phyloP scores from a whole-genome alignment of 2,329 filamentous ascomycete genomes.

The Colletotrichum sp. region DNA sequence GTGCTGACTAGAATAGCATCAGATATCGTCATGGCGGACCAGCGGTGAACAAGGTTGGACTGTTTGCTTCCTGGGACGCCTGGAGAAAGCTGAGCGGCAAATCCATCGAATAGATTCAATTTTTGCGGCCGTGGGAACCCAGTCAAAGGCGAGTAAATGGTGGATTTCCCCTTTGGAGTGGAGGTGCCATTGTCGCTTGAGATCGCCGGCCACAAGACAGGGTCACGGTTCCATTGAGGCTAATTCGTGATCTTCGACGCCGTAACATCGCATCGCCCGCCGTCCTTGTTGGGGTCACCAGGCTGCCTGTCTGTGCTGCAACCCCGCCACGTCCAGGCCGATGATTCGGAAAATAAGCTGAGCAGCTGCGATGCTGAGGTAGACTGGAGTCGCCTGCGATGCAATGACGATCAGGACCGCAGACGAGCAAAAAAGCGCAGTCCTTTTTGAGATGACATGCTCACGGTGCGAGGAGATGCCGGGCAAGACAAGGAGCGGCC shows the following conservation, averaged over 20 bases:
- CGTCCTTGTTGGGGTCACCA: not conserved
- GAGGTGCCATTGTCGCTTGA: not conserved
- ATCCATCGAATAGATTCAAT: not conserved
- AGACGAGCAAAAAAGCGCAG: not conserved
- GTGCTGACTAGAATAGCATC: not conserved
- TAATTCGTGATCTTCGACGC: not conserved
- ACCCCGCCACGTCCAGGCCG: not conserved
- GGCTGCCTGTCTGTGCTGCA: not conserved
- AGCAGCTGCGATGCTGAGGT: not conserved
- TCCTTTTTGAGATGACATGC: not conserved
- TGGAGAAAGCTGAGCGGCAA: not conserved
- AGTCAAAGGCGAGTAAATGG: not conserved
- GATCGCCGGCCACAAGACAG: not conserved
- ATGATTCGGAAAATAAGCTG: not conserved
- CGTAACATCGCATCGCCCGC: not conserved
- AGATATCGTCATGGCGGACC: not conserved
- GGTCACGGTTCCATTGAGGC: not conserved
- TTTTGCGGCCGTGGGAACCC: not conserved
- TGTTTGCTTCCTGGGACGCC: not conserved
- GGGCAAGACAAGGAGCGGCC: not conserved
- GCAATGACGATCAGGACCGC: not conserved
- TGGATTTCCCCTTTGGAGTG: not conserved
- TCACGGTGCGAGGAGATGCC: not conserved
- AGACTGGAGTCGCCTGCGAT: not conserved
- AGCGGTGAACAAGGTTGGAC: not conserved